phyloP scores from a whole-genome alignment of 495 filamentous ascomycete species.

The Aspergillus ostianus region DNA sequence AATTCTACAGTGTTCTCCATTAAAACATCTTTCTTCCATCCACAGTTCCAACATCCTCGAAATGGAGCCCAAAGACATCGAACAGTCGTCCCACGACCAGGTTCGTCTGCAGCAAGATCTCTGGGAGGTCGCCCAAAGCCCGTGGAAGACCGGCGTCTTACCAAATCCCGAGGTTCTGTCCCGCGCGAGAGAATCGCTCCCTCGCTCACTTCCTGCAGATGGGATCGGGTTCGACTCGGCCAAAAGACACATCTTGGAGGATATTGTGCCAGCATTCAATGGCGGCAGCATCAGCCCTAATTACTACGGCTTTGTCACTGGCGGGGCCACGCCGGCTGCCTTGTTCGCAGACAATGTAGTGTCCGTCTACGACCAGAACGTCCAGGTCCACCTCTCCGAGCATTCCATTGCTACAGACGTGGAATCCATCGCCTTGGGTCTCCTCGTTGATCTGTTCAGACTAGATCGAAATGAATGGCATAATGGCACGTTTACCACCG shows the following conservation, averaged over 20 bases:
- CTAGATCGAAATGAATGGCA: constrained; percentile 53
- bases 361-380: constrained; percentile 75
- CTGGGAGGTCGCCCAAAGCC: constrained; percentile 35
- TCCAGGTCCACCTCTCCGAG: constrained; percentile 76
- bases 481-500: constrained; percentile 77
- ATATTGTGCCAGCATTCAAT: constrained; percentile 68
- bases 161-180: constrained; percentile 32
- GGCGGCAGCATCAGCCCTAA: constrained; percentile 56
- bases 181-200: constrained; percentile 40
- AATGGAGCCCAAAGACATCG: constrained; percentile 14
- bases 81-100: constrained; percentile 19
- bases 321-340: constrained; percentile 77
- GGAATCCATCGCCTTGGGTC: constrained; percentile 65
- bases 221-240: constrained; percentile 47
- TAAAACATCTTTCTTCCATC: background rate
- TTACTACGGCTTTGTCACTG: constrained; percentile 91
- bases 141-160: constrained; percentile 34
- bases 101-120: constrained; percentile 29
- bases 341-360: constrained; percentile 81
- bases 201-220: constrained; percentile 32
- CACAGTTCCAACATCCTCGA: background rate
- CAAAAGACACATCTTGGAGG: constrained; percentile 51
- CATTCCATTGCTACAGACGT: constrained; percentile 73
- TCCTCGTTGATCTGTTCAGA: constrained; percentile 66
- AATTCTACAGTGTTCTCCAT: background rate